A percentile compares a stretch with the other conserved stretches of the same genome.
Conservation (phyloP, 805 yeast genomes). For the Candida sphagnicola region DNA sequence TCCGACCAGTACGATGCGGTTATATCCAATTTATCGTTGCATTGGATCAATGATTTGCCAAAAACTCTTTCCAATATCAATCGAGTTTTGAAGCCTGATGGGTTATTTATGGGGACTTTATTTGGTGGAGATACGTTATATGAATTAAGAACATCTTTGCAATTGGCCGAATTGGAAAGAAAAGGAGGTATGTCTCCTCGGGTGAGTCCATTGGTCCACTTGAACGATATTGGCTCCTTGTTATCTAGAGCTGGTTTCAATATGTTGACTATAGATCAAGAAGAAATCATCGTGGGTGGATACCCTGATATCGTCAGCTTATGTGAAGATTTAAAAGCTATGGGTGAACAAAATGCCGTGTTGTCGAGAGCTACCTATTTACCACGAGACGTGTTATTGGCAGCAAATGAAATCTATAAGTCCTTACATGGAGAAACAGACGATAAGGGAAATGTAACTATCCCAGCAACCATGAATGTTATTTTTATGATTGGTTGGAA, state of each 20-base stretch:
- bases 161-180: slow-evolving; percentile 78
- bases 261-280: slow-evolving; percentile 79
- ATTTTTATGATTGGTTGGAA: slow-evolving; percentile 91
- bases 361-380: slow-evolving; percentile 40
- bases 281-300: slow-evolving; percentile 70
- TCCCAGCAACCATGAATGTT: slow-evolving; percentile 80
- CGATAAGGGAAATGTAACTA: slow-evolving; percentile 35
- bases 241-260: slow-evolving; percentile 74
- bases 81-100: slow-evolving; percentile 67
- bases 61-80: slow-evolving; percentile 53
- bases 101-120: slow-evolving; percentile 76
- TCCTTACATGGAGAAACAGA: slow-evolving; percentile 66
- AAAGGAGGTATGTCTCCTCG: slow-evolving; percentile 78
- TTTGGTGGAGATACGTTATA: slow-evolving; percentile 84
- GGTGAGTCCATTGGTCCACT: slow-evolving; percentile 74
- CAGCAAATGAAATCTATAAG: slow-evolving; percentile 72
- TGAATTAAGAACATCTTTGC: slow-evolving; percentile 75
- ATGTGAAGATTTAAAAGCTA: slow-evolving; percentile 66
- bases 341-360: slow-evolving; percentile 83
- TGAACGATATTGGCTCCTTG: slow-evolving; percentile 70
- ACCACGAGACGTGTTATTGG: slow-evolving; percentile 61
- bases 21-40: slow-evolving; percentile 66
- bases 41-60: slow-evolving; percentile 88
- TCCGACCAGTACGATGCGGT: slow-evolving; percentile 60
- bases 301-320: slow-evolving; percentile 69